Evolutionary conservation across 129 eudicot genomes (phyloP), one percentile per base, ranked within the genome.

Genomic region (Escallonia herrerae): DNA sequence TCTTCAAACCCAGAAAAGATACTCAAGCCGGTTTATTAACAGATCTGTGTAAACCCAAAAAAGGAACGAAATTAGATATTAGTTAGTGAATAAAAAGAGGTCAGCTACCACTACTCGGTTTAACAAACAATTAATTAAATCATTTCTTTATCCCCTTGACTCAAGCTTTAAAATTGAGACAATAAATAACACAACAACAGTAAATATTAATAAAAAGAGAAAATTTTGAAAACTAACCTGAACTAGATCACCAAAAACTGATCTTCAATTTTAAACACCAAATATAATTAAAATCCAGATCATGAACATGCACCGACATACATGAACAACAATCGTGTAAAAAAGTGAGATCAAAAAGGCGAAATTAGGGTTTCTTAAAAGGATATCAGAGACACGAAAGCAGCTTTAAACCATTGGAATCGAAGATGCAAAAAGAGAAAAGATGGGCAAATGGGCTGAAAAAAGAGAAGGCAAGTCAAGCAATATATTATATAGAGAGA

Each of bases 41-140:
- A 85, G 94, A 89, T 89, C 96, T 89, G 83, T 51, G 60, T 71
- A 77, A 69, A 76, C 69, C 74, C 63, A 56, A 54, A 55, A 48
- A 22, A n/a, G n/a, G n/a, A 58, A 49, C 3, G 61, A 15, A 52
- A 52, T 12, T n/a, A n/a, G n/a, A n/a, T n/a, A n/a, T n/a, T n/a
- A n/a, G n/a, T n/a, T 43, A 57, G 67, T 58, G 65, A 78, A 70
- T 70, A 76, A 73, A 10, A 49, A 49, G 57, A 15, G 12, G 80
- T 75, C 76, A 76, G 74, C 76, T 48, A 76, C 66, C 81, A 76
- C n/a, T n/a, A n/a, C 75, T 73, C 72, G 41, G 73, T 60, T 62
- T 46, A 51, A 55, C 63, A 57, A 70, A 43, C 46, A 66, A 55
- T 8, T 48, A 12, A 66, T 43, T 8, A 15, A 8, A 57, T 45